Base-by-base conservation (phyloP, 495 filamentous ascomycete species). In the Penicillium arizonense region DNA sequence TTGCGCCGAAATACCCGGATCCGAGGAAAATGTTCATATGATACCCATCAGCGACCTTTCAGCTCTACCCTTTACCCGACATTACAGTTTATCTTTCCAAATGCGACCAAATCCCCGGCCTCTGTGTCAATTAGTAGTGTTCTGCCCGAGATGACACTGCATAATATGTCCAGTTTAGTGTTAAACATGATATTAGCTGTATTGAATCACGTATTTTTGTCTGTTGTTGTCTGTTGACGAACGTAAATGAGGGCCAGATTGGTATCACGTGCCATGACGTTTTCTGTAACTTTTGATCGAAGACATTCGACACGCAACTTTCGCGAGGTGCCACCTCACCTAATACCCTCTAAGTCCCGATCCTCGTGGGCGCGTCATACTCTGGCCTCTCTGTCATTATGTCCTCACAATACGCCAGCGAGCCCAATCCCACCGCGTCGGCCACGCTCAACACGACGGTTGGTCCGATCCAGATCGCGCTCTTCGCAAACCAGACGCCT, bases 401-500 rank as follows among this genome's bases (percentile, higher is more conserved):
- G 93, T 90, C 89, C 33, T 70, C 88, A 41, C 82, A 89, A 57
- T 97, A 97, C 79, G 92, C 91, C 63, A 89, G 94, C 67, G 94
- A 98, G 73, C 94, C 95, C 12, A 87, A 90, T 57, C 85, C 89
- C 44, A 96, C 91, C 51, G 94, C 89, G 28, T 95, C 93, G 58
- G 89, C 88, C 41, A 82, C 96, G 57, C 79, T 98, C 38, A 82
- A 91, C 67, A 98, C 94, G 5, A 95, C 90, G 21, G 75, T 87
- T 43, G 94, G 94, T 69, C 90, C 96, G 53, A 78, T 98, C 57
- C 80, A 86, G 28, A 82, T 98, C 77, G 86, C 96, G 57, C 85
- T 98, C 45, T 98, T 96, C 78, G 91, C 90, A 16, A 91, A 89
- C 52, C 92, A 99, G 70, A 88, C 89, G 0, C 94, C 94, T 28